Evolutionary conservation across 192 early-diverging fungal species (phyloP), one percentile per base, ranked within the genome.

Genomic region (Powellomyces hirtus): DNA sequence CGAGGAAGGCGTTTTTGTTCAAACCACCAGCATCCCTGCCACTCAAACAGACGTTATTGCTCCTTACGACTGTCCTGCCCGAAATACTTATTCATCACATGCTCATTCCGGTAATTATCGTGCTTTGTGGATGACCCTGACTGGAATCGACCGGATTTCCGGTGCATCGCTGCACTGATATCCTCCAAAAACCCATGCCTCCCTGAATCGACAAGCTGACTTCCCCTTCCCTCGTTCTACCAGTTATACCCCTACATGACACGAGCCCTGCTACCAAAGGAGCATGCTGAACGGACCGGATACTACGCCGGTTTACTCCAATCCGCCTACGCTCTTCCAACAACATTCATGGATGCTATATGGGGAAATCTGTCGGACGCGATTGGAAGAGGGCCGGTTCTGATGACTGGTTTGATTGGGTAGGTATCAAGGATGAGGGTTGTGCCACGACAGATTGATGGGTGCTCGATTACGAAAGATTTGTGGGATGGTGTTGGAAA

Each of bases 181-280:
- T n/a, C n/a, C n/a, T n/a, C n/a, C n/a, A n/a, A n/a, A n/a, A n/a
- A 44, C n/a, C n/a, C n/a, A n/a, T 11, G 11, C 42, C 42, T 44
- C n/a, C 42, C 42, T 46, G 44, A n/a, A 46, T n/a, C 18, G 18
- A 8, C 29, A 62, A 38, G 46, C 13, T 24, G 14, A 44, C 10
- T 63, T 46, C 1, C 8, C 36, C 30, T 46, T 16, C 18, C 38
- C 26, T 24, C 38, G 61, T 46, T 29, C 29, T 14, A 13, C 7
- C 22, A 66, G 50, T 49, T 71, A 40, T 80, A 80, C 60, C 78
- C 78, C 2, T 80, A 77, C 50, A 80, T 80, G 72, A 70, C 76
- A 4, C 22, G 67, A 8, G 40, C 58, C 18, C 57, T 80, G 16
- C 58, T 77, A 18, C 75, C 72, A 14, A 36, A 27, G 10, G 69